Evolutionary conservation across 441 rosid species (phyloP), one percentile per base, ranked within the genome.

Genomic region (Flueggea neowawraea): DNA sequence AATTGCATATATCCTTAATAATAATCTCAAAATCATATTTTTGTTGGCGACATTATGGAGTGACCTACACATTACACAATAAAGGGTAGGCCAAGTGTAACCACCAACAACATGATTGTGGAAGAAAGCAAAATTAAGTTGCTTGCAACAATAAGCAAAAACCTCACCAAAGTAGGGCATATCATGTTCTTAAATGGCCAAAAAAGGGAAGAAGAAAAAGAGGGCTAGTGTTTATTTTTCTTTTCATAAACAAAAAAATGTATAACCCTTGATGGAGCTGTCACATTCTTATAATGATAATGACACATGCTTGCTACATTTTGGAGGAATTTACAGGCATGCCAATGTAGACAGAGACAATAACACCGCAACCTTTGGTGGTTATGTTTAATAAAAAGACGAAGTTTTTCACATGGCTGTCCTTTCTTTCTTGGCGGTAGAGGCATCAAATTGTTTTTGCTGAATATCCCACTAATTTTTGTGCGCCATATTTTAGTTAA

Each of bases 251-350:
- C 15, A 58, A 4, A 6, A 43, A 43, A 6, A 55, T 33, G 58
- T 39, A 69, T 22, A 11, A 45, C 53, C 31, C 58, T 43, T 44
- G 56, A 69, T 65, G 68, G 69, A 67, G 77, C 70, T 77, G 75
- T 72, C 79, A 74, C 59, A 50, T 16, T 31, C 16, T 22, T 56
- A 51, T 39, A 41, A 69, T 57, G 69, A 75, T 52, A 67, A 63
- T 54, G 71, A 60, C 71, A 66, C 57, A 67, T 54, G 57, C 55
- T 61, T 15, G 64, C 31, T 15, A 11, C 17, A 61, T 43, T 58
- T 60, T 47, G 54, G 55, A 33, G 62, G 60, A 64, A 57, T 58
- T 77, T 70, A 41, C 73, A 61, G 47, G 64, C 61, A 60, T 57
- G 71, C 59, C 60, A 32, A 47, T 8, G 12, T 10, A 39, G 72